phyloP scores from a whole-genome alignment of 2,329 filamentous ascomycete species.

The Colletotrichum falcatum region DNA sequence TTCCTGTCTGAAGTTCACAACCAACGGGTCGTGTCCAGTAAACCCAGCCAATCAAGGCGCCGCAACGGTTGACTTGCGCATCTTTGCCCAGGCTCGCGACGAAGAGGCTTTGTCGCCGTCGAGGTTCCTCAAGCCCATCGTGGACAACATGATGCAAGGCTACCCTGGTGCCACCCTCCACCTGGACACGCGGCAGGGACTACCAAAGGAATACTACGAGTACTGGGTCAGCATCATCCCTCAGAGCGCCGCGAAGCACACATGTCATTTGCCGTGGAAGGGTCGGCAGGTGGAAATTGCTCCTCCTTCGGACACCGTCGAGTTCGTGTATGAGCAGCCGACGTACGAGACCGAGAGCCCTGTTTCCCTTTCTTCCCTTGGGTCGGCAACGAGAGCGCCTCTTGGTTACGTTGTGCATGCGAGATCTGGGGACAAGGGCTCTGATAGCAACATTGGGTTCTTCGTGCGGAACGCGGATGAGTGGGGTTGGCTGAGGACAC shows the following conservation, averaged over 20 bases:
- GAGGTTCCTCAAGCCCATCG: conserved; percentile 54
- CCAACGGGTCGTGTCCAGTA: conserved; percentile 51
- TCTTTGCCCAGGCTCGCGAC: conserved; percentile 59
- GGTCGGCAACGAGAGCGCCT: conserved; percentile 46
- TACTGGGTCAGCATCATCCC: conserved; percentile 44
- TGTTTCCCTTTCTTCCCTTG: conserved; percentile 44
- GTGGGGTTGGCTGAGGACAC: conserved; percentile 48
- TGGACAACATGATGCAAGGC: conserved; percentile 56
- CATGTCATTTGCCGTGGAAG: conserved; percentile 45
- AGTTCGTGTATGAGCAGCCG: conserved; percentile 45
- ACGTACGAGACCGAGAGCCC: conserved; percentile 47
- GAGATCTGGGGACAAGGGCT: conserved; percentile 56
- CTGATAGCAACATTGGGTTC: conserved; percentile 50
- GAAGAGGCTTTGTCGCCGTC: conserved; percentile 50
- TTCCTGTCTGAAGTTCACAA: conserved; percentile 50
- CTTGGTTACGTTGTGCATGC: conserved; percentile 49
- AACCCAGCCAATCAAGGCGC: conserved; percentile 58
- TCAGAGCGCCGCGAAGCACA: conserved; percentile 43
- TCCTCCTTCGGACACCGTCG: conserved; percentile 42
- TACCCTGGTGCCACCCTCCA: conserved; percentile 56
- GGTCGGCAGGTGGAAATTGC: conserved; percentile 40
- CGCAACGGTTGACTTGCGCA: conserved; percentile 61
- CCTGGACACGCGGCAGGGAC: conserved; percentile 50
- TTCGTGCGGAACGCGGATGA: conserved; percentile 42
- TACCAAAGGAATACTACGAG: conserved; percentile 44